These are phyloP conservation scores for Fragosphaeria purpurea DNA, from an alignment of 2,329 filamentous ascomycete genomes.

Conservation along the genomic window DNA sequence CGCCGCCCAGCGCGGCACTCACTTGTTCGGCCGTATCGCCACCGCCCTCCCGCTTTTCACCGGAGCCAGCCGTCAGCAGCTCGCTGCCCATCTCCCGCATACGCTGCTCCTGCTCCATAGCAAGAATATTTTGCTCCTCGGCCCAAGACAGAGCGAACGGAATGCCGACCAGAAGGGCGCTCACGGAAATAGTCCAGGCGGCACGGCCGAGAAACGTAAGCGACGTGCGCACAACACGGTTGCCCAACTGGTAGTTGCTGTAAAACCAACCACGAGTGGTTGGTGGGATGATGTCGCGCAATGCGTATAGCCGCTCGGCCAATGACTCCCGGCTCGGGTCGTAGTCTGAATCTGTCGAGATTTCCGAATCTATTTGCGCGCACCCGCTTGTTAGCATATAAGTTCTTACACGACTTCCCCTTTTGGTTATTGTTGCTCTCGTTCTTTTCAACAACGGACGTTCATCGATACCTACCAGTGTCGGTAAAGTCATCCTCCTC, in stretches of 20 bases:
- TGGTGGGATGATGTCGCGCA: constrained; percentile 68
- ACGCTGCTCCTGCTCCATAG: constrained; percentile 96
- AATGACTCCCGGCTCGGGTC: constrained; percentile 50
- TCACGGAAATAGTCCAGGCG: constrained; percentile 84
- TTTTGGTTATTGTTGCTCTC: too few species aligned
- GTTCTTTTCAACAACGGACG: too few species aligned
- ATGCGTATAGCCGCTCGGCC: constrained; percentile 58
- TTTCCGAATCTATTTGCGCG: constrained; percentile 58
- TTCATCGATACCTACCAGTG: constrained; percentile 51
- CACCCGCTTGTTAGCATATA: not conserved
- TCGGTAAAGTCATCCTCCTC: constrained; percentile 90
- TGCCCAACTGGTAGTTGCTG: constrained; percentile 45
- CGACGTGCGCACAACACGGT: constrained; percentile 47
- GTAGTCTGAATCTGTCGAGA: constrained; percentile 70
- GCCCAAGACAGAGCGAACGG: constrained; percentile 87
- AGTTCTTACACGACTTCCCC: too few species aligned
- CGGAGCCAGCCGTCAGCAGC: constrained; percentile 37
- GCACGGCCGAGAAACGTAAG: constrained; percentile 71
- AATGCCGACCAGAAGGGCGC: constrained; percentile 78
- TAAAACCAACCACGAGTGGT: constrained; percentile 59
- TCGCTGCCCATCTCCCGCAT: constrained; percentile 90
- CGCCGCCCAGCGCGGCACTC: constrained; percentile 37
- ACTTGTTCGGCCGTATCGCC: constrained; percentile 39
- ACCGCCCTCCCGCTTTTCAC: constrained; percentile 20
- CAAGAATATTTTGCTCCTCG: constrained; percentile 92